Evolutionary conservation across 768 basidiomycete species (phyloP), one percentile per base, ranked within the genome.

Genomic region (Pleurotus giganteus): DNA sequence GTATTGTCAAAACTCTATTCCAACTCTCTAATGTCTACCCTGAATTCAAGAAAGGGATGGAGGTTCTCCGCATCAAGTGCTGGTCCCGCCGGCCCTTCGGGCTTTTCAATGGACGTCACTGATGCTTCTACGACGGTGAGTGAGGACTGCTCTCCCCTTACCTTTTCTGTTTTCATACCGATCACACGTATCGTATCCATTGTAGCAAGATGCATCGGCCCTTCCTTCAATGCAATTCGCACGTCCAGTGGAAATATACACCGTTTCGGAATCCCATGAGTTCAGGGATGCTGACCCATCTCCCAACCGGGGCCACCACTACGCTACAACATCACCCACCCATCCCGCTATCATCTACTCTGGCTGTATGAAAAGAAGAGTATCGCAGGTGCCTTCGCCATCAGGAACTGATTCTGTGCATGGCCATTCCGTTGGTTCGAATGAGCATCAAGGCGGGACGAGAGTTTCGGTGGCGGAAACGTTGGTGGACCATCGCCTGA

Each of bases 1-100:
- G 66, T 68, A 5, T 68, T 75, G 13, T 67, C 71, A 37, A 76
- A 75, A 60, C 62, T 77, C 7, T 74, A 74, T 59, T 71, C 72
- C 19, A 76, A 74, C 62, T 56, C 55, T 1, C 63, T 75, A 27
- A 66, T 77, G 70, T 74, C 74, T 43, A 72, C 61, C 31, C 59
- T 74, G 47, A 73, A 74, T 44, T 65, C 68, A 7, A 59, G 71
- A 19, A 61, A 60, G 39, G 66, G 68, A 27, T 73, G 71, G 72
- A 59, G 63, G 26, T 58, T 60, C 21, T 42, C 53, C 21, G 45
- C 31, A 4, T 52, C 27, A 11, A 57, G 59, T 23, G 39, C 43
- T n/a, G n/a, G n/a, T n/a, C n/a, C n/a, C n/a, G n/a, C n/a, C n/a
- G n/a, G n/a, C n/a, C n/a, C n/a, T n/a, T n/a, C n/a, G n/a, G n/a